Percentiles rank a stretch among this genome's conserved stretches.
Evolutionary conservation across 164 flowering plant genomes (phyloP).

Genomic region (Tetracentron sinense): DNA sequence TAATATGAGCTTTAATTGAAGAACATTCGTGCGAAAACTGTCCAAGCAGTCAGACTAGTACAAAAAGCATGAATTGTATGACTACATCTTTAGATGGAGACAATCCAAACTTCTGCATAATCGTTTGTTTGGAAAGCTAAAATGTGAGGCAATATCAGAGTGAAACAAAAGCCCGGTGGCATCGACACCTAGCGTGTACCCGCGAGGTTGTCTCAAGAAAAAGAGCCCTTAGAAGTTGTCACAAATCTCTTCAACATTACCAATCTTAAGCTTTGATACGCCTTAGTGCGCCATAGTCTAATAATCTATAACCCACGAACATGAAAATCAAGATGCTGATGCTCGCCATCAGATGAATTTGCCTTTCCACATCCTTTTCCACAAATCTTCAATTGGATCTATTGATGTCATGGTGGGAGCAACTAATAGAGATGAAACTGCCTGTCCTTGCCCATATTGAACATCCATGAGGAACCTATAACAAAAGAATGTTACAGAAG

Average conservation of each 20-base stretch:
- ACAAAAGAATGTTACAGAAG: slow-evolving; percentile 61
- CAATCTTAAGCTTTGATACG: slow-evolving; percentile 37
- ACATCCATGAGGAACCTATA: slow-evolving; percentile 55
- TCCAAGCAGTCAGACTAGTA: too few relatives aligned
- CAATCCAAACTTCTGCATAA: too few relatives aligned
- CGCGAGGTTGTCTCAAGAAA: too few relatives aligned
- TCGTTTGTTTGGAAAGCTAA: too few relatives aligned
- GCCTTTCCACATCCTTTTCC: slow-evolving; percentile 48
- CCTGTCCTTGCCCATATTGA: slow-evolving; percentile 59
- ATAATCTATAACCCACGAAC: slow-evolving; percentile 66
- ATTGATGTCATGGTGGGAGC: slow-evolving; percentile 19
- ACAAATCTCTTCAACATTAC: neutral
- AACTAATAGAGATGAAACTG: slow-evolving; percentile 35
- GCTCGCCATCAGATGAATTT: slow-evolving; percentile 38
- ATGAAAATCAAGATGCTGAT: slow-evolving; percentile 37
- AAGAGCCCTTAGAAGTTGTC: too few relatives aligned
- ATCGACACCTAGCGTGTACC: too few relatives aligned
- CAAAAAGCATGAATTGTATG: too few relatives aligned
- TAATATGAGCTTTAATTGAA: too few relatives aligned
- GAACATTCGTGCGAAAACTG: too few relatives aligned
- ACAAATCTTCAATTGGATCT: slow-evolving; percentile 43
- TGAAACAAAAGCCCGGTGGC: too few relatives aligned
- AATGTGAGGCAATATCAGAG: too few relatives aligned
- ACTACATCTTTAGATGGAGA: too few relatives aligned
- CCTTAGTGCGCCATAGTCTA: slow-evolving; percentile 65